Conservation (phyloP, 345 rosid species). For the Camelina neglecta region DNA sequence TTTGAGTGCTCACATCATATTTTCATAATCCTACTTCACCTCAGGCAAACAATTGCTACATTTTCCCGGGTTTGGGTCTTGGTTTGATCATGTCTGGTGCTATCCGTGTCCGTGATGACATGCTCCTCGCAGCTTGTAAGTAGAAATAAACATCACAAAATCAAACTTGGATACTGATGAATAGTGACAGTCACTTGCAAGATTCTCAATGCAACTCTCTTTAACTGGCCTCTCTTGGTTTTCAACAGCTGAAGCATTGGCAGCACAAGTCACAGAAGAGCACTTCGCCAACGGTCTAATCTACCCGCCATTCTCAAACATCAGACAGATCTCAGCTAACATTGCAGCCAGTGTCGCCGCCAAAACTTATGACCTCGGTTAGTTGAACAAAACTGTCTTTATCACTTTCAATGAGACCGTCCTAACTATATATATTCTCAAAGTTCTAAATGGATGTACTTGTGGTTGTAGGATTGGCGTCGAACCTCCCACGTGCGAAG, state of each 20-base stretch:
- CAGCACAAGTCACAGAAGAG: constrained; percentile 72
- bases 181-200: neutral
- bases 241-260: constrained; percentile 87
- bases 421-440: neutral
- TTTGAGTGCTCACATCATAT: constrained; percentile 17
- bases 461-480: constrained; percentile 71
- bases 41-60: constrained; percentile 96
- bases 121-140: constrained; percentile 99
- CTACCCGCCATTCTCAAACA: constrained; percentile 90
- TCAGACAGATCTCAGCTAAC: constrained; percentile 85
- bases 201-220: constrained; percentile 8
- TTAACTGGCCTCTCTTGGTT: neutral
- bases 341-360: constrained; percentile 93
- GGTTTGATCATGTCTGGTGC: constrained; percentile 94
- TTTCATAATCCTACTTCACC: neutral
- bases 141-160: constrained; percentile 5
- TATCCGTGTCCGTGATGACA: constrained; percentile 89
- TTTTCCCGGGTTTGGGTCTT: constrained; percentile 95
- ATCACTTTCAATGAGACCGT: neutral
- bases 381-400: constrained; percentile 37
- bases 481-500: constrained; percentile 82
- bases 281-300: constrained; percentile 76
- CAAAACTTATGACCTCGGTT: constrained; percentile 91
- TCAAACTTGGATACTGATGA: neutral
- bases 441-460: neutral